A percentile compares a stretch with the other conserved stretches of the same genome.
Conservation (phyloP, 169 alveolate species). For the Eimeria brunetti region DNA sequence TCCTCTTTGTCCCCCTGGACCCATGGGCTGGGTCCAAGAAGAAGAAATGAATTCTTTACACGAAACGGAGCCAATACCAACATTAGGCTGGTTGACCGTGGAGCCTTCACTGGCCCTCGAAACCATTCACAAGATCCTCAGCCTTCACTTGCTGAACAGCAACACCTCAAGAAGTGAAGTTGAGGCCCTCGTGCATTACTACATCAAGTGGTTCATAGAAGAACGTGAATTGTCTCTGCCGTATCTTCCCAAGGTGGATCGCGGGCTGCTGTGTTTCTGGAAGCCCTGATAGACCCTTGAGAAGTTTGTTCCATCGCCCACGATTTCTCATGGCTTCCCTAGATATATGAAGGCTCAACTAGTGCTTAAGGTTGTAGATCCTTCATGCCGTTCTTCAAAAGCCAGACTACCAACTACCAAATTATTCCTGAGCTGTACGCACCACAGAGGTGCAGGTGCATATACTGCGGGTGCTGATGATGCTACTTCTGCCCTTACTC, state of each 20-base stretch:
- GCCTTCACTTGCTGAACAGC: neutral
- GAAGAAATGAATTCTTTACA: neutral
- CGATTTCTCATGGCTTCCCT: neutral
- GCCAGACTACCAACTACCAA: neutral
- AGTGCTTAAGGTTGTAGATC: neutral
- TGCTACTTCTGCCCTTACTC: neutral
- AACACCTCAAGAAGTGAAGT: conserved; percentile 3
- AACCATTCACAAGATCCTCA: neutral
- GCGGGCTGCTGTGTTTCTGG: conserved; percentile 1
- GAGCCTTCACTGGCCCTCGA: neutral
- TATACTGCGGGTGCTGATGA: neutral
- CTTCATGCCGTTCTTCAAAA: neutral
- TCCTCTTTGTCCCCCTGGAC: neutral
- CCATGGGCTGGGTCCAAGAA: neutral
- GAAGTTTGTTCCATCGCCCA: too few relatives aligned
- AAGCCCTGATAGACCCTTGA: neutral
- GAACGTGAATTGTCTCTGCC: neutral
- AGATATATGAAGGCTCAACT: neutral
- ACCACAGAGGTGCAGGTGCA: neutral
- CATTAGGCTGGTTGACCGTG: neutral
- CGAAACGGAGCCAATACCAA: neutral
- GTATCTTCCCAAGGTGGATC: neutral
- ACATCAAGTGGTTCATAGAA: neutral
- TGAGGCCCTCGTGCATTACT: neutral
- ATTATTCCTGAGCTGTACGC: neutral